A percentile compares a stretch with the other conserved stretches of the same genome.
Conservation (phyloP, 1,139 yeast species). For the Kodamaea derodonti region DNA sequence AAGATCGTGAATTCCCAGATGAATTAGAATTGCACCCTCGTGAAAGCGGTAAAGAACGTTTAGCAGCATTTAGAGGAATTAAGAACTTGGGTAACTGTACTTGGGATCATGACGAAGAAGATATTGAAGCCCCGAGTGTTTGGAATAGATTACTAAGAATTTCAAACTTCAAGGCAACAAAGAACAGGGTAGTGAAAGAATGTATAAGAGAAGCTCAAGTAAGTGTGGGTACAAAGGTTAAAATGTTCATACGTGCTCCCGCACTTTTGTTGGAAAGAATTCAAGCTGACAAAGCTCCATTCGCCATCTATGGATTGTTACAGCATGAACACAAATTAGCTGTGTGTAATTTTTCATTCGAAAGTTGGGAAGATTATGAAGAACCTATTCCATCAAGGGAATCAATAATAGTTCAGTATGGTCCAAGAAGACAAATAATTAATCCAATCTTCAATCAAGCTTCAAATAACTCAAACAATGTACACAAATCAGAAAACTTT, state of each 20-base stretch:
- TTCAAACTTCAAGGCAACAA: conserved; percentile 73
- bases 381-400: conserved; percentile 82
- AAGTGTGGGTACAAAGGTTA: conserved; percentile 62
- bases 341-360: conserved; percentile 75
- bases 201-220: conserved; percentile 56
- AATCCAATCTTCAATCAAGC: conserved; percentile 82
- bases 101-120: conserved; percentile 87
- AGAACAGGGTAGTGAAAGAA: conserved; percentile 65
- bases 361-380: conserved; percentile 85
- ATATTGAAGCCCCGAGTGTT: conserved; percentile 68
- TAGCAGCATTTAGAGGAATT: conserved; percentile 79
- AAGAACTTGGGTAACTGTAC: conserved; percentile 74
- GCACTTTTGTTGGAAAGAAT: conserved; percentile 41
- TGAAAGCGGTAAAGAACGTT: conserved; percentile 70
- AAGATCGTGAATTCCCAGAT: conserved; percentile 92
- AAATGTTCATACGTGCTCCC: conserved; percentile 62
- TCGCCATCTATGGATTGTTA: conserved; percentile 68
- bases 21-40: conserved; percentile 81
- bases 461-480: conserved; percentile 74
- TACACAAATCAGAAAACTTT: conserved; percentile 81
- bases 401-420: conserved; percentile 80
- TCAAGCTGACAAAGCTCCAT: conserved; percentile 42
- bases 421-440: conserved; percentile 85
- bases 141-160: conserved; percentile 77
- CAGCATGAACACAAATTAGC: conserved; percentile 86